Evolutionary conservation across 2,329 filamentous ascomycete genomes (phyloP).

Genomic region (Apiospora malaysiana): DNA sequence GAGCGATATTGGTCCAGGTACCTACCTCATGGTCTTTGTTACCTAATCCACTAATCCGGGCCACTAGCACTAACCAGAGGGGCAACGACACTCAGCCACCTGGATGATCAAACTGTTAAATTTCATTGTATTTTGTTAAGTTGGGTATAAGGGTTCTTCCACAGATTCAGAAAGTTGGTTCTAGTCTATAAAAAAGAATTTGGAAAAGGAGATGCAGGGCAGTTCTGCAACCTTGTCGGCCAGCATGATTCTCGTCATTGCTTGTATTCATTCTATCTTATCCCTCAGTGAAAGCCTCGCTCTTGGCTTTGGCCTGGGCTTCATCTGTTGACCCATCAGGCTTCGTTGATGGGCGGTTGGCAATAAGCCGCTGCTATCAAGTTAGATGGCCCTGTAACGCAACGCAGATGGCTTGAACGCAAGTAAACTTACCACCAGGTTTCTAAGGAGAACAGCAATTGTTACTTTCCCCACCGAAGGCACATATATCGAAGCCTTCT

Average conservation of each 20-base stretch:
- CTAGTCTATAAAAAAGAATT: not conserved
- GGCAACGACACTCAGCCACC: not conserved
- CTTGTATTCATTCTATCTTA: not conserved
- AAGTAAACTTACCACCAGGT: constrained; percentile 76
- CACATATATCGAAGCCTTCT: constrained; percentile 96
- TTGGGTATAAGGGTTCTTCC: not conserved
- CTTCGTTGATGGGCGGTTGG: constrained; percentile 51
- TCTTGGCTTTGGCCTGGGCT: constrained; percentile 39
- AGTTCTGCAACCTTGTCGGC: not conserved
- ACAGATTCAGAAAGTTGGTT: not conserved
- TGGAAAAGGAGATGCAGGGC: not conserved
- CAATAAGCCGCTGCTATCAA: constrained; percentile 53
- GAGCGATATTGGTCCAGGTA: not conserved
- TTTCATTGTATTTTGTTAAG: not conserved
- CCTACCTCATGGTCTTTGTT: not conserved
- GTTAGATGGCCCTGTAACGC: constrained; percentile 4
- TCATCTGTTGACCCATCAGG: constrained; percentile 42
- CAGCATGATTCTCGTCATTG: not conserved
- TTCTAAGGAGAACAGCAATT: constrained; percentile 87
- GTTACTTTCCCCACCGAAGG: constrained; percentile 98
- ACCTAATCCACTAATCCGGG: not conserved
- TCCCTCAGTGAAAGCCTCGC: constrained; percentile 36
- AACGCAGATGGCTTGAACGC: constrained; percentile 33
- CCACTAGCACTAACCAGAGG: not conserved
- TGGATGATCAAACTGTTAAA: not conserved